Base-by-base conservation (phyloP, 2,329 filamentous ascomycete species). In the Microcera coccophila region DNA sequence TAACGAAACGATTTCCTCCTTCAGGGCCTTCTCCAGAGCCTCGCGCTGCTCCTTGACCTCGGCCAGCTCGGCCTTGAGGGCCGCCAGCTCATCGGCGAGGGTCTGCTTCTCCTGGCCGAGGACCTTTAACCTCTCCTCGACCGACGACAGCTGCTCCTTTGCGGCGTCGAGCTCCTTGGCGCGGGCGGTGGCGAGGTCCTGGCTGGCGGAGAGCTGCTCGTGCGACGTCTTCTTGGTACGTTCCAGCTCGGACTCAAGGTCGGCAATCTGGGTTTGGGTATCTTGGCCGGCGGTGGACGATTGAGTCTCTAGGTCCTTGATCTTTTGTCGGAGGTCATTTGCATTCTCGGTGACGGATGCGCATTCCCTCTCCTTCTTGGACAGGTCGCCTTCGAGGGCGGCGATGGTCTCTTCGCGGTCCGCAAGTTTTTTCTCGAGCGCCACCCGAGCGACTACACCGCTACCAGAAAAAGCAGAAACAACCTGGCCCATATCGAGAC, bases 331-430 rank as follows among this genome's bases (percentile, higher is more conserved):
- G 36, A 71, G 52, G 16, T 61, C 55, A 5, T 68, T 65, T 31
- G 60, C 63, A 49, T 71, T 67, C 19, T 65, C 57, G 39, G 61
- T 57, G 36, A 61, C 42, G 37, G 52, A 47, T 28, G 48, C 62
- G 55, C 60, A 58, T 47, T 66, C 62, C 57, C 64, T 65, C 55
- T 66, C 64, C 56, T 66, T 66, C 59, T 63, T 63, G 45, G 57
- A 52, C 33, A 66, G 59, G 38, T 66, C 62, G 40, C 55, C 43
- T 32, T 60, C 57, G 45, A 60, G 57, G 29, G 61, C 50, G 22
- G 57, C 52, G 47, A 69, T 64, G 41, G 56, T 65, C 41, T 66
- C 62, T 42, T 67, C 62, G 31, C 61, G 58, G 50, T 70, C 67
- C 52, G 61, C 61, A 29, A 69, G 60, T 53, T 67, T 63, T 54